Base-by-base conservation (phyloP, 73 alveolate species). In the Urostyla sp. region DNA sequence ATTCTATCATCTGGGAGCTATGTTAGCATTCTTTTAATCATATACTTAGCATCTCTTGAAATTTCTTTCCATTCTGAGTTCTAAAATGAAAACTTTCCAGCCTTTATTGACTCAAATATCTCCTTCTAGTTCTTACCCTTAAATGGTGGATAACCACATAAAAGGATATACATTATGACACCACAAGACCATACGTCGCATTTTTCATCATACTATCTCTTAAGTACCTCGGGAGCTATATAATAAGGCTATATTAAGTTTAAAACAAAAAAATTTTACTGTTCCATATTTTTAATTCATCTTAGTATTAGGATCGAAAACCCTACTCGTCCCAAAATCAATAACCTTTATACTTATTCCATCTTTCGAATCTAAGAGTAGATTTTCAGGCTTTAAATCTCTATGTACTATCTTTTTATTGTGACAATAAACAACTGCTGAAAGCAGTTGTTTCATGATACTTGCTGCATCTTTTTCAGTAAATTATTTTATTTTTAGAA, bases 121-220 rank as follows among this genome's bases (percentile, higher is more conserved):
- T 88, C 95, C 48, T 75, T 75, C 37, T 86, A 72, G 67, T 72
- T 85, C 49, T 75, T 75, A 0, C 94, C 95, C 27, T 60, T 56
- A 79, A 88, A 88, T 51, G 95, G 95, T 23, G 86, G 92, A 18
- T 44, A 51, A 6, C 87, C 92, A 20, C 85, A 55, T 8, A 88
- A 76, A 30, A 88, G 46, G 43, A 85, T 55, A 58, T 75, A 85
- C 88, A 88, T 87, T 15, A 88, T 73, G 16, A 88, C 95, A 6
- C 95, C 95, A 28, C 88, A 75, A 37, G 91, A 73, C 91, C 95
- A 88, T 18, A 91, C 67, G 87, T 92, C 98, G 48, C 96, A 66
- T 49, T 81, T 67, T 51, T 80, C 85, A 66, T 79, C 88, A 45
- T 91, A 92, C 45, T 57, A 58, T 49, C 86, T 63, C 0, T 80